Evolutionary conservation across 1,139 yeast species (phyloP).

Genomic region (Nakaseomyces bracarensis): DNA sequence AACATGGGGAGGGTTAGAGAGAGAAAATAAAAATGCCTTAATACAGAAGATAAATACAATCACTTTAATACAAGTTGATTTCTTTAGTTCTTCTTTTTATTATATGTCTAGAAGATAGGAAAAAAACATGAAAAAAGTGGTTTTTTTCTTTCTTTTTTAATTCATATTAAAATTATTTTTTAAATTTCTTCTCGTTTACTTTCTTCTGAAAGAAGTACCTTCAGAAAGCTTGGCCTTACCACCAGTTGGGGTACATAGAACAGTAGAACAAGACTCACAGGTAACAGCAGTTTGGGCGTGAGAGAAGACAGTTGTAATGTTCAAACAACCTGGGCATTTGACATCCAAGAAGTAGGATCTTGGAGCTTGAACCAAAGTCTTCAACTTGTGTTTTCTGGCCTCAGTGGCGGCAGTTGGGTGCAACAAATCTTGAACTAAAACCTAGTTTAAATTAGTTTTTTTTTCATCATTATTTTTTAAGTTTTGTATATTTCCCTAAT

Average conservation of each 20-base stretch:
- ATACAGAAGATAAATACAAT: constrained; percentile 7
- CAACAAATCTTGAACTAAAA: constrained; percentile 95
- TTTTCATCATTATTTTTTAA: not conserved
- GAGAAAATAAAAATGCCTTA: constrained; percentile 4
- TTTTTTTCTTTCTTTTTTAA: not conserved
- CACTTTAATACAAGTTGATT: not conserved
- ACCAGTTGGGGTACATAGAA: constrained; percentile 98
- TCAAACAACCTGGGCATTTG: constrained; percentile 98
- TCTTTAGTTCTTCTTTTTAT: not conserved
- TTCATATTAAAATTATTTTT: constrained; percentile 14
- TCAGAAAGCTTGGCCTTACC: constrained; percentile 99
- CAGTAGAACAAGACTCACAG: constrained; percentile 97
- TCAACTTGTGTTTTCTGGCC: constrained; percentile 94
- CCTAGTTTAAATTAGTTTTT: constrained; percentile 36
- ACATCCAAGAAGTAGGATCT: constrained; percentile 99
- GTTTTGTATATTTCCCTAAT: not conserved
- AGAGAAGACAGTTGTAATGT: constrained; percentile 98
- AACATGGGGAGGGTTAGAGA: constrained; percentile 2
- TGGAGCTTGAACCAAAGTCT: constrained; percentile 95
- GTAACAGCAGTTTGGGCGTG: constrained; percentile 99
- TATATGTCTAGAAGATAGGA: not conserved
- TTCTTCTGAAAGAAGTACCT: constrained; percentile 99
- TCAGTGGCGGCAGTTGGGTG: constrained; percentile 97
- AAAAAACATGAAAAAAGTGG: not conserved
- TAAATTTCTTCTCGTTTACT: constrained; percentile 43